Evolutionary conservation across 495 filamentous ascomycete genomes (phyloP).

Genomic region (Pseudevernia furfuracea): DNA sequence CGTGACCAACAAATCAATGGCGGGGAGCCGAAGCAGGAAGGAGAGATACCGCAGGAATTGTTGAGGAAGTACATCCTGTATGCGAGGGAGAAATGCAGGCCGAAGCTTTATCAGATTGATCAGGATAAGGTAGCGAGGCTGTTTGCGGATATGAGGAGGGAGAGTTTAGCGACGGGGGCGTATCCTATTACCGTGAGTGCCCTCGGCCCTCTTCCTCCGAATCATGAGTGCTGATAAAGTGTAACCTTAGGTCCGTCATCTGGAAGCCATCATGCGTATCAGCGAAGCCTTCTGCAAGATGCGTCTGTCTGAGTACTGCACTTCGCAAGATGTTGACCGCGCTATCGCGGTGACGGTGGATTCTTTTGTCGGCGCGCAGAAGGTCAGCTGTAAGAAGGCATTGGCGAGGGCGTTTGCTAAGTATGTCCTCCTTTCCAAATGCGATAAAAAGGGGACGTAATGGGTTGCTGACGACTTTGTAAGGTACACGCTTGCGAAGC

Average conservation of each 20-base stretch:
- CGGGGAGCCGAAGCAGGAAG: constrained; percentile 54
- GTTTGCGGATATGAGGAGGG: constrained; percentile 92
- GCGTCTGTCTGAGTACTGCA: constrained; percentile 90
- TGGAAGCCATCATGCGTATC: constrained; percentile 96
- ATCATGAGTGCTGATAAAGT: constrained; percentile 20
- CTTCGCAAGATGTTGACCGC: constrained; percentile 82
- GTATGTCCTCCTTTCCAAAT: constrained; percentile 46
- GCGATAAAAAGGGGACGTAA: neutral
- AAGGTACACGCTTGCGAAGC: constrained; percentile 28
- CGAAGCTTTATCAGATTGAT: constrained; percentile 96
- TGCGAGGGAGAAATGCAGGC: constrained; percentile 79
- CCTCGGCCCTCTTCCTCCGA: neutral
- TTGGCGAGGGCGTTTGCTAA: constrained; percentile 95
- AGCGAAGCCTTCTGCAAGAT: constrained; percentile 89
- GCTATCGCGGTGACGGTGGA: constrained; percentile 97
- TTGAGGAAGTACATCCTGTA: constrained; percentile 97
- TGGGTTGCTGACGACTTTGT: neutral
- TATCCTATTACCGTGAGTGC: constrained; percentile 91
- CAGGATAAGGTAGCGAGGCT: constrained; percentile 92
- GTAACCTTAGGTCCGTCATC: constrained; percentile 70
- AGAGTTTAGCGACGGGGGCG: constrained; percentile 84
- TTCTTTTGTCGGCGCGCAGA: constrained; percentile 91
- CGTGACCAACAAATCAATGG: constrained; percentile 38
- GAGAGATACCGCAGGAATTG: constrained; percentile 84
- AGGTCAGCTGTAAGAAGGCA: constrained; percentile 96